Base-by-base conservation (phyloP, 169 alveolate genomes). In the Plasmodium knowlesi region DNA sequence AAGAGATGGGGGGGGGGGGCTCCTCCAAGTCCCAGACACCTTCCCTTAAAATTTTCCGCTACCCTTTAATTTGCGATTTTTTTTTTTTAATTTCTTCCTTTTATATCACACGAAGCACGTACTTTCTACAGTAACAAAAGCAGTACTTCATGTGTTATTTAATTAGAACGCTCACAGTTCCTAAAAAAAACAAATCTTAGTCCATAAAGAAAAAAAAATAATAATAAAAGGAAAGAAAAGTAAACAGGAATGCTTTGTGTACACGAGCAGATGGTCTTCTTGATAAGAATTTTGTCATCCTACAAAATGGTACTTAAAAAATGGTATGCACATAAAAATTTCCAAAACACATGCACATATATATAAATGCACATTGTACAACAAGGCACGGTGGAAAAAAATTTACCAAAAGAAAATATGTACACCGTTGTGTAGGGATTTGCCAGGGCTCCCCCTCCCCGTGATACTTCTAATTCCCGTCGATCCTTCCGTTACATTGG, bases 261-360 rank as follows among this genome's bases (percentile, higher is more conserved):
- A 28, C 28, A 22, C 54, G 46, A 22, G 5, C 46, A n/a, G 39
- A 30, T 76, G 30, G 46, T 76, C 54, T 28, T 28, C 16, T 28
- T 28, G 8, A 76, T 76, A 76, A 34, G 54, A 37, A 76, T 10
- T 76, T 61, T n/a, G 8, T 76, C 83, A 76, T 76, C 67, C n/a
- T 28, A 76, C 54, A 76, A 43, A 30, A 76, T 34, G 46, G 28
- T 32, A 76, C 28, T 76, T 76, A 76, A 37, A 37, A 34, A 76
- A 76, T 34, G 25, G 46, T n/a, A n/a, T n/a, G n/a, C 39, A 37
- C 37, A 61, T 25, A 61, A 61, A 61, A 61, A 61, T 5, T 61
- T 19, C 34, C n/a, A 12, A 25, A 12, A 61, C 76, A 19, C 37
- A 46, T 19, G 19, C 57, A 46, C 19, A 19, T 25, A 72, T 32